A percentile compares a stretch with the other conserved stretches of the same genome.
phyloP scores from a whole-genome alignment of 176 grass and related monocot species.

The Carex parvula region DNA sequence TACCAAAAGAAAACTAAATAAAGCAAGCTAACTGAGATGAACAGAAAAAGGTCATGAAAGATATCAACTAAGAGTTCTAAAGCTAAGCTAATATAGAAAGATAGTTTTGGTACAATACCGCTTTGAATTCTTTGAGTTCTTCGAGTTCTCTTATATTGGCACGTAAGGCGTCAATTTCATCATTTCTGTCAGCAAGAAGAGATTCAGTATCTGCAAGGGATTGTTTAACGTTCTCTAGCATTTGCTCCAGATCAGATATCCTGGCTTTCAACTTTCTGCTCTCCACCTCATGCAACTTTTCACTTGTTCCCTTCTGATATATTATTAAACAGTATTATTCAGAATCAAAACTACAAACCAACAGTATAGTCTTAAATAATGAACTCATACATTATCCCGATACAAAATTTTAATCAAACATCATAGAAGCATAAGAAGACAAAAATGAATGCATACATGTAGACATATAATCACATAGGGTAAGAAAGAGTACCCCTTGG shows the following conservation, averaged over 20 bases:
- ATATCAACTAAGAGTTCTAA: background rate
- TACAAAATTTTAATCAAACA: background rate
- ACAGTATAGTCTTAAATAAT: background rate
- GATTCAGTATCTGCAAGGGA: constrained; percentile 58
- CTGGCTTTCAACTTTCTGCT: constrained; percentile 48
- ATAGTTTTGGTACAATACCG: constrained; percentile 37
- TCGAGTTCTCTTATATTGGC: constrained; percentile 81
- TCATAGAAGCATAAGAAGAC: constrained; percentile 14
- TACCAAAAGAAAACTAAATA: constrained; percentile 4
- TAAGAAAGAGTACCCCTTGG: background rate
- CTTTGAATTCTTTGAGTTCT: constrained; percentile 92
- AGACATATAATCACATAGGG: background rate
- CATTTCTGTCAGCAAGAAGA: constrained; percentile 57
- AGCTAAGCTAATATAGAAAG: background rate
- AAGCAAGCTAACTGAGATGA: background rate
- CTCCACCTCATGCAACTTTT: constrained; percentile 59
- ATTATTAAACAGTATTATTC: background rate
- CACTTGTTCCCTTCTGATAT: constrained; percentile 50
- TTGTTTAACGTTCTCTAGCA: constrained; percentile 38
- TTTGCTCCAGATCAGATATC: constrained; percentile 59
- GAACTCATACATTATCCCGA: background rate
- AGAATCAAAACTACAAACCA: background rate
- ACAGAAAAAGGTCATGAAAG: background rate
- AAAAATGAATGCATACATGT: background rate
- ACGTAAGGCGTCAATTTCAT: constrained; percentile 66